Evolutionary conservation across 768 basidiomycete genomes (phyloP).

Genomic region (Lyophyllum semitale): DNA sequence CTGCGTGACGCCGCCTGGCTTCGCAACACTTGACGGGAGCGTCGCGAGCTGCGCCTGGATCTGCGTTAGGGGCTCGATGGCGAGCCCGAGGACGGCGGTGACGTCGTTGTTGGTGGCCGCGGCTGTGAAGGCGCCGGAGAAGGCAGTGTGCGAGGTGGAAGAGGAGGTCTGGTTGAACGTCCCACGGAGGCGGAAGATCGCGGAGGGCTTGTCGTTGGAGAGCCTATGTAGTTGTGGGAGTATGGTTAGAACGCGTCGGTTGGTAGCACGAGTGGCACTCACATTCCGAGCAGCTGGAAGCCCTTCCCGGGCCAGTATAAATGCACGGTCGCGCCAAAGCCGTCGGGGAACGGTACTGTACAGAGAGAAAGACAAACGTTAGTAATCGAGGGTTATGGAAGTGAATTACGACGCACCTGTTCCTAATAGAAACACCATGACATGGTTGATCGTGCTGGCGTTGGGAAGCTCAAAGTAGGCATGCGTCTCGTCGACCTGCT

Average conservation of each 20-base stretch:
- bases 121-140: conserved; percentile 30
- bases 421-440: conserved; percentile 83
- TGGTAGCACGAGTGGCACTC: conserved; percentile 24
- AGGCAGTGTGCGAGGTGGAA: conserved; percentile 38
- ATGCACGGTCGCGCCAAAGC: conserved; percentile 83
- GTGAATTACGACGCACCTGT: conserved; percentile 50
- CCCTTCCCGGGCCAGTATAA: conserved; percentile 87
- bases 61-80: conserved; percentile 71
- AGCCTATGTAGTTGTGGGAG: conserved; percentile 50
- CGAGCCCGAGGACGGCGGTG: conserved; percentile 75
- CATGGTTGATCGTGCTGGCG: conserved; percentile 78
- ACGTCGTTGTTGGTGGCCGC: conserved; percentile 49
- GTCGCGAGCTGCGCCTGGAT: conserved; percentile 60
- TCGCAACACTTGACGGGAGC: conserved; percentile 37
- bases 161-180: conserved; percentile 47
- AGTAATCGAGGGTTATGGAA: not conserved
- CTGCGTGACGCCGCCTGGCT: conserved; percentile 24
- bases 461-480: conserved; percentile 74
- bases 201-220: conserved; percentile 87
- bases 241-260: not conserved
- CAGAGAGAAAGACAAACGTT: conserved; percentile 3
- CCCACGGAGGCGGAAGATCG: conserved; percentile 81
- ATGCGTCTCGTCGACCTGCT: conserved; percentile 82
- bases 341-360: conserved; percentile 77
- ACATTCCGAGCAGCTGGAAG: conserved; percentile 86